A percentile compares a stretch with the other conserved stretches of the same genome.
phyloP scores from a whole-genome alignment of 352 stramenopile species.

The Phytopythium cucurbitacearum region DNA sequence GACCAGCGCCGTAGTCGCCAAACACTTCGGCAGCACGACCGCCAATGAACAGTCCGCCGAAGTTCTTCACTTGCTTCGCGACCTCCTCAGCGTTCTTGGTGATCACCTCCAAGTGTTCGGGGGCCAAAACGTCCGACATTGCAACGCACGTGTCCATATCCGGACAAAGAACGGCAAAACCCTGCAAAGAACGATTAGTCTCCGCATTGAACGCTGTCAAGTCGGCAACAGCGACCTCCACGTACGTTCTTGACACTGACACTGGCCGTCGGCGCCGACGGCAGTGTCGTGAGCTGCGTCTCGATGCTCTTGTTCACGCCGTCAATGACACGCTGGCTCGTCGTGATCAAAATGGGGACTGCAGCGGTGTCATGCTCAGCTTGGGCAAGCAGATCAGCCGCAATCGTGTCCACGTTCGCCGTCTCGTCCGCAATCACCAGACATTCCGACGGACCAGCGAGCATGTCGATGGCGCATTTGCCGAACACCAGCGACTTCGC shows the following conservation, averaged over 20 bases:
- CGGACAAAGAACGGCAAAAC: conserved; percentile 74
- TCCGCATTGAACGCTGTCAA: background rate
- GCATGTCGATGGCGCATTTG: conserved; percentile 99
- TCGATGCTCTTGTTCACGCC: conserved; percentile 85
- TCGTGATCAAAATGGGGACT: conserved; percentile 95
- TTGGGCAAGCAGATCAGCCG: conserved; percentile 73
- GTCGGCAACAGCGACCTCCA: background rate
- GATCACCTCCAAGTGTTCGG: conserved; percentile 89
- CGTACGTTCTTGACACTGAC: conserved; percentile 61
- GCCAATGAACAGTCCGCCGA: conserved; percentile 94
- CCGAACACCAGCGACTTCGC: conserved; percentile 97
- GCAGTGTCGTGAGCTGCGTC: conserved; percentile 71
- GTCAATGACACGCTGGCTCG: conserved; percentile 81
- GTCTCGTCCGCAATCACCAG: conserved; percentile 96
- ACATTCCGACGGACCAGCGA: conserved; percentile 97
- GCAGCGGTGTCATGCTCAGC: conserved; percentile 98
- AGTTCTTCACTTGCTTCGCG: conserved; percentile 70
- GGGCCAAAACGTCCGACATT: conserved; percentile 84
- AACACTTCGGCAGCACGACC: conserved; percentile 92
- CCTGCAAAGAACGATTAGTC: conserved; percentile 14
- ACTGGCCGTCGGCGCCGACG: conserved; percentile 52
- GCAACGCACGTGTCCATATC: conserved; percentile 68
- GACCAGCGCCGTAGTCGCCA: conserved; percentile 98
- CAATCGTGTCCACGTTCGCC: conserved; percentile 63
- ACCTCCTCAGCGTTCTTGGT: conserved; percentile 88